phyloP scores from a whole-genome alignment of 1,284 basidiomycete genomes.

The Ustilago cynodontis region DNA sequence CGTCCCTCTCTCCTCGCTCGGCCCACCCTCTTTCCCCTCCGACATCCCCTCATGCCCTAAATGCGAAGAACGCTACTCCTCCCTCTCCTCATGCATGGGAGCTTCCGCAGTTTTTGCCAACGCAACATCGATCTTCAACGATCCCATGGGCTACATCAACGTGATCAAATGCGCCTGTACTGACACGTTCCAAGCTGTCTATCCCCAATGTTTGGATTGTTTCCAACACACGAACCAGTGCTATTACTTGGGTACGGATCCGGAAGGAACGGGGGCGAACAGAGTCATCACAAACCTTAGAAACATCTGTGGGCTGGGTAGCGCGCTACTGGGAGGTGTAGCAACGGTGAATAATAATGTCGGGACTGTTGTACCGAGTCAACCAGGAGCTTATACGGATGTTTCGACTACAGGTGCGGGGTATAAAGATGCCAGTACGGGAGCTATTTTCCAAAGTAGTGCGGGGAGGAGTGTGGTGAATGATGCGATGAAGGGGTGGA shows the following conservation, averaged over 20 bases:
- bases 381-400: constrained; percentile 45
- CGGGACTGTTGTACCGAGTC: constrained; percentile 18
- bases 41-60: constrained; percentile 55
- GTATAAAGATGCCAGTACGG: constrained; percentile 49
- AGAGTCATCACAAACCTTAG: constrained; percentile 52
- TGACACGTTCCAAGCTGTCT: constrained; percentile 77
- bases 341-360: constrained; percentile 44
- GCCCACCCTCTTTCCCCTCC: constrained; percentile 54
- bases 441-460: constrained; percentile 43
- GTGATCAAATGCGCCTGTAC: constrained; percentile 79
- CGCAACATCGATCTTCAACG: constrained; percentile 57
- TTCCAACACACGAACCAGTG: constrained; percentile 62
- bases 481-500: constrained; percentile 22
- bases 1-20: constrained; percentile 46
- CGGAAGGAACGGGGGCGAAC: constrained; percentile 57
- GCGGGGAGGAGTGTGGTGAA: constrained; percentile 17
- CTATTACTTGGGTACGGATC: constrained; percentile 59
- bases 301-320: constrained; percentile 55
- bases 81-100: constrained; percentile 57
- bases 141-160: constrained; percentile 55
- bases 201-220: constrained; percentile 80
- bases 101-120: constrained; percentile 55
- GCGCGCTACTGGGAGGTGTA: constrained; percentile 54
- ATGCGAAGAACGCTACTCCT: constrained; percentile 53
- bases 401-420: constrained; percentile 43